Conservation (phyloP, 2,329 filamentous ascomycete genomes). For the Diaporthe ampelina region DNA sequence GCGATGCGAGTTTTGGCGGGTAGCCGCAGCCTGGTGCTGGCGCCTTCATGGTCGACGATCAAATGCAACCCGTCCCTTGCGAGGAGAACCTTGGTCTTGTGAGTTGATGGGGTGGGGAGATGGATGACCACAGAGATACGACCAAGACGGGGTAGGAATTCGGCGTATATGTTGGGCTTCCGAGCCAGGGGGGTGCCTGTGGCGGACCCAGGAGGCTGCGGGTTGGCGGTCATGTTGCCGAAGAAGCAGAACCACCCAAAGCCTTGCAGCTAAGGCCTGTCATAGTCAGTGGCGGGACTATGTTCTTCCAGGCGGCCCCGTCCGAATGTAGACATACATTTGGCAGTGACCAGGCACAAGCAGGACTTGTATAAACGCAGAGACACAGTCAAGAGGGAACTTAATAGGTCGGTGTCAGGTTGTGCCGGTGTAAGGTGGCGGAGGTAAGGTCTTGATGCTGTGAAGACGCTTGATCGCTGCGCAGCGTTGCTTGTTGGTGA, state of each 20-base stretch:
- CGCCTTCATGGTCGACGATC: conserved; percentile 62
- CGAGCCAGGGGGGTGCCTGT: neutral
- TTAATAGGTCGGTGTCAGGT: too few species aligned
- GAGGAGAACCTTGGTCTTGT: conserved; percentile 60
- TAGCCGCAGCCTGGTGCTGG: conserved; percentile 53
- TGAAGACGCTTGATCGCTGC: neutral
- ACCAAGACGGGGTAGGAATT: conserved; percentile 74
- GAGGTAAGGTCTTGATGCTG: too few species aligned
- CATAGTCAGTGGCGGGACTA: neutral
- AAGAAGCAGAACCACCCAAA: neutral
- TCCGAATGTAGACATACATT: neutral
- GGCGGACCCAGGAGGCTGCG: neutral
- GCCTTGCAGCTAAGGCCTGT: conserved; percentile 12
- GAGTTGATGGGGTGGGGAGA: conserved; percentile 59
- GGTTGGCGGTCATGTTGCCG: conserved; percentile 9
- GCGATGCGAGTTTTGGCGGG: conserved; percentile 56
- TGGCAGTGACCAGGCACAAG: neutral
- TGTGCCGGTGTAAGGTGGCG: neutral
- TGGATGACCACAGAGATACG: conserved; percentile 72
- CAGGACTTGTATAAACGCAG: neutral
- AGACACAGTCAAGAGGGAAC: neutral
- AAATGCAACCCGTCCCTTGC: conserved; percentile 61
- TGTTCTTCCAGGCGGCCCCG: neutral
- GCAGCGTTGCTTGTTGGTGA: neutral
- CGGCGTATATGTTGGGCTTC: conserved; percentile 67